These are phyloP conservation scores for Pestalotiopsis sp. DNA, from an alignment of 2,329 filamentous ascomycete genomes.

Conservation along the genomic window DNA sequence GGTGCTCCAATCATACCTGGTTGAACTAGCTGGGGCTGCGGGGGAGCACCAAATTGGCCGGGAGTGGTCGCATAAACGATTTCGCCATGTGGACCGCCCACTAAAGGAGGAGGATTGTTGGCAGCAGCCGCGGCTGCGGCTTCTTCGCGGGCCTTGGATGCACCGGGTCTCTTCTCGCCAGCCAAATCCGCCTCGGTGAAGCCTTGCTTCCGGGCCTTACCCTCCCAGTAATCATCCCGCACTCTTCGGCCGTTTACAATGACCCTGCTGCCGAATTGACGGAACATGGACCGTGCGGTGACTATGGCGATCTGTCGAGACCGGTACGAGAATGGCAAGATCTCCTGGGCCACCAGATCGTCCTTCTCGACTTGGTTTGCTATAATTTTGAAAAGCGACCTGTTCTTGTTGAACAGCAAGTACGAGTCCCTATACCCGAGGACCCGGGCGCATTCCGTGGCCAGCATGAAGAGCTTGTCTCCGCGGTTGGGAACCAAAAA, in stretches of 20 bases:
- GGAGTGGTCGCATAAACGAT: slow-evolving; percentile 84
- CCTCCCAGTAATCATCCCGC: slow-evolving; percentile 98
- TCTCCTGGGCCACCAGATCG: slow-evolving; percentile 91
- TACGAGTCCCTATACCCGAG: slow-evolving; percentile 97
- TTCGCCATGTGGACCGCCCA: slow-evolving; percentile 75
- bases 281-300: slow-evolving; percentile 96
- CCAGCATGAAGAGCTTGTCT: slow-evolving; percentile 97
- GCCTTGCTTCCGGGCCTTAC: slow-evolving; percentile 93
- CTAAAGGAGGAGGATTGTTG: slow-evolving; percentile 55
- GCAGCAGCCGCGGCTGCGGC: slow-evolving; percentile 75
- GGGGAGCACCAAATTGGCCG: slow-evolving; percentile 65
- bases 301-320: slow-evolving; percentile 99
- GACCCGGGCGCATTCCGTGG: slow-evolving; percentile 93
- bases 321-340: slow-evolving; percentile 94
- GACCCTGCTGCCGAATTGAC: slow-evolving; percentile 94
- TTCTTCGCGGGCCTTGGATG: slow-evolving; percentile 83
- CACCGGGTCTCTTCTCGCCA: slow-evolving; percentile 93
- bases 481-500: slow-evolving; percentile 90
- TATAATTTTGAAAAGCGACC: slow-evolving; percentile 96
- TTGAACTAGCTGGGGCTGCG: slow-evolving; percentile 71
- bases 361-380: slow-evolving; percentile 96
- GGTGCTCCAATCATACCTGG: slow-evolving; percentile 70
- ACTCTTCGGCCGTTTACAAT: slow-evolving; percentile 89
- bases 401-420: slow-evolving; percentile 96
- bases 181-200: slow-evolving; percentile 97